Percentiles rank a stretch among this genome's conserved stretches.
Conservation (phyloP, 495 filamentous ascomycete species). For the Chlorociboria aeruginascens region DNA sequence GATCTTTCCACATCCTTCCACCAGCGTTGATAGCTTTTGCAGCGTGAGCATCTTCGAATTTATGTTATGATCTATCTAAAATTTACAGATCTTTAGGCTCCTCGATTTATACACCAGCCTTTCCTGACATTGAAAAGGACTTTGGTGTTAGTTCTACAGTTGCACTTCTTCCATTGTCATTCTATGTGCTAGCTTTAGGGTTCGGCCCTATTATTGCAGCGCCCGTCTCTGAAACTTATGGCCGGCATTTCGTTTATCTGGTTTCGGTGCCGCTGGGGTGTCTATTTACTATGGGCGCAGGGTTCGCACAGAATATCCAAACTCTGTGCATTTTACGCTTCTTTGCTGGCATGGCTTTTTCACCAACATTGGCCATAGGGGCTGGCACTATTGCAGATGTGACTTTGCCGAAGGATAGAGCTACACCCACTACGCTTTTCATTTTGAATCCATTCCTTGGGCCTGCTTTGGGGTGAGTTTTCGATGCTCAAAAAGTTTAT, state of each 20-base stretch:
- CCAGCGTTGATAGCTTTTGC: slow-evolving; percentile 33
- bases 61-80: neutral
- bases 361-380: slow-evolving; percentile 42
- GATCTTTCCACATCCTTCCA: slow-evolving; percentile 31
- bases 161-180: slow-evolving; percentile 39
- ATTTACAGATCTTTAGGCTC: slow-evolving; percentile 35
- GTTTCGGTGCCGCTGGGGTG: slow-evolving; percentile 35
- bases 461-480: slow-evolving; percentile 33
- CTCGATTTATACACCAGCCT: slow-evolving; percentile 40
- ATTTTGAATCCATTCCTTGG: slow-evolving; percentile 47
- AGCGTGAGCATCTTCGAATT: slow-evolving; percentile 20
- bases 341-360: slow-evolving; percentile 46
- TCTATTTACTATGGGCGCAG: slow-evolving; percentile 54
- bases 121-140: slow-evolving; percentile 27
- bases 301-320: slow-evolving; percentile 41
- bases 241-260: slow-evolving; percentile 42
- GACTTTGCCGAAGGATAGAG: slow-evolving; percentile 31
- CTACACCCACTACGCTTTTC: slow-evolving; percentile 32
- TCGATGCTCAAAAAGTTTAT: neutral
- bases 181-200: slow-evolving; percentile 45
- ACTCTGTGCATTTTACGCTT: slow-evolving; percentile 46
- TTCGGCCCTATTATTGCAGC: slow-evolving; percentile 48
- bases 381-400: slow-evolving; percentile 44
- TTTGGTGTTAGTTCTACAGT: slow-evolving; percentile 39
- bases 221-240: slow-evolving; percentile 45